phyloP scores from a whole-genome alignment of 2,329 filamentous ascomycete genomes.

The Aspergillus ochraceus region DNA sequence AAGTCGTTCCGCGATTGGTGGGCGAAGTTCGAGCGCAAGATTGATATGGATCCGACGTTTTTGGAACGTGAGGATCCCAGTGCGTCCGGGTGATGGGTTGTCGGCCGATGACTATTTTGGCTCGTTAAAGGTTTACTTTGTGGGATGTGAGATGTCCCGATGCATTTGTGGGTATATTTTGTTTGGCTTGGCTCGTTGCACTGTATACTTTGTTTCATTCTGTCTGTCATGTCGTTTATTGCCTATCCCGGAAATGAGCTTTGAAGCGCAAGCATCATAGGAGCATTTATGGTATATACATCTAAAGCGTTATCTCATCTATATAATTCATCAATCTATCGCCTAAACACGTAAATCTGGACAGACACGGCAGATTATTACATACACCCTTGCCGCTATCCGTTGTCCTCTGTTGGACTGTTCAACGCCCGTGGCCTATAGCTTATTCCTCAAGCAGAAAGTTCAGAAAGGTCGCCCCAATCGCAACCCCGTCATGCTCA shows the following conservation, averaged over 20 bases:
- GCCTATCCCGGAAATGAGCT: not conserved
- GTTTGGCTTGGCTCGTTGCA: not conserved
- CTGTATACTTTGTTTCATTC: not conserved
- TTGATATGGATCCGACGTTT: conserved; percentile 85
- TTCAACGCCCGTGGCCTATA: not conserved
- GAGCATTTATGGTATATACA: not conserved
- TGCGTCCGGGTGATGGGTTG: conserved; percentile 18
- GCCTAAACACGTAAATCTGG: not conserved
- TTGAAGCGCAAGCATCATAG: not conserved
- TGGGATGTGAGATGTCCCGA: no score
- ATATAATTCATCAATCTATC: not conserved
- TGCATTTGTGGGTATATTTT: not conserved
- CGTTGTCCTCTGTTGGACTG: not conserved
- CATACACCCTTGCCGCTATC: not conserved
- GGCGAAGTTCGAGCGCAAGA: conserved; percentile 86
- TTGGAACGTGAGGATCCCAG: conserved; percentile 68
- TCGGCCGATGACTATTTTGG: not conserved
- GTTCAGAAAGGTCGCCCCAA: conserved; percentile 71
- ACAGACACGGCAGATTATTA: not conserved
- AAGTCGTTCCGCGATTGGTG: conserved; percentile 98
- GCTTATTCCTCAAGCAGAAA: conserved; percentile 63
- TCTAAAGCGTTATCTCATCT: not conserved
- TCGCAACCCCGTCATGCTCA: conserved; percentile 75
- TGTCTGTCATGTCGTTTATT: not conserved
- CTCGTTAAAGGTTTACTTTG: not conserved